Conservation (phyloP, 1,284 basidiomycete species). For the Leccinum fallax region DNA sequence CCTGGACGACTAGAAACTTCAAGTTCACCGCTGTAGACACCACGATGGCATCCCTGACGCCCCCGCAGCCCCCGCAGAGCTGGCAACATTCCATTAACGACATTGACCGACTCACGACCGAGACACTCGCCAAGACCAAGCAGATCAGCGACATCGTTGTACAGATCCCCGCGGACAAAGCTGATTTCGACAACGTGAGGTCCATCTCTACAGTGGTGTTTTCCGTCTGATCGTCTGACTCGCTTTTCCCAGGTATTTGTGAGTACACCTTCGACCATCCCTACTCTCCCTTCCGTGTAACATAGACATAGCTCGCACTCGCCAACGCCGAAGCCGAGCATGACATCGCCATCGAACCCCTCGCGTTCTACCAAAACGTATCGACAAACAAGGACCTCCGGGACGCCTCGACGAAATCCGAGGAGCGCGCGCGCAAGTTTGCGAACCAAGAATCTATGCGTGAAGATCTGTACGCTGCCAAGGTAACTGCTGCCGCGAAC, state of each 20-base stretch:
- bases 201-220: conserved; percentile 18
- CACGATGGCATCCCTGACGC: conserved; percentile 45
- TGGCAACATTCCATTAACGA: conserved; percentile 73
- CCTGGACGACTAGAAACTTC: conserved; percentile 11
- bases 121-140: conserved; percentile 60
- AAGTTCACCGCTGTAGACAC: conserved; percentile 14
- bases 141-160: conserved; percentile 62
- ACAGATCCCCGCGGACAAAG: conserved; percentile 55
- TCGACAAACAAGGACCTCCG: conserved; percentile 69
- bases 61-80: conserved; percentile 66
- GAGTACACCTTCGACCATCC: conserved; percentile 34
- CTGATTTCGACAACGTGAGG: conserved; percentile 57
- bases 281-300: conserved; percentile 21
- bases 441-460: conserved; percentile 75
- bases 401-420: conserved; percentile 73
- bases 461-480: conserved; percentile 73
- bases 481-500: conserved; percentile 68
- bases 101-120: conserved; percentile 58
- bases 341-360: conserved; percentile 55
- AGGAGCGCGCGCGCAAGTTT: conserved; percentile 68
- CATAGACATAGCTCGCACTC: conserved; percentile 45
- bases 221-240: not conserved
- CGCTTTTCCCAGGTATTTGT: conserved; percentile 61
- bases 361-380: conserved; percentile 80
- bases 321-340: conserved; percentile 59